Evolutionary conservation across 2,329 filamentous ascomycete genomes (phyloP), one percentile per base, ranked within the genome.

Genomic region (Colletotrichum falcatum): DNA sequence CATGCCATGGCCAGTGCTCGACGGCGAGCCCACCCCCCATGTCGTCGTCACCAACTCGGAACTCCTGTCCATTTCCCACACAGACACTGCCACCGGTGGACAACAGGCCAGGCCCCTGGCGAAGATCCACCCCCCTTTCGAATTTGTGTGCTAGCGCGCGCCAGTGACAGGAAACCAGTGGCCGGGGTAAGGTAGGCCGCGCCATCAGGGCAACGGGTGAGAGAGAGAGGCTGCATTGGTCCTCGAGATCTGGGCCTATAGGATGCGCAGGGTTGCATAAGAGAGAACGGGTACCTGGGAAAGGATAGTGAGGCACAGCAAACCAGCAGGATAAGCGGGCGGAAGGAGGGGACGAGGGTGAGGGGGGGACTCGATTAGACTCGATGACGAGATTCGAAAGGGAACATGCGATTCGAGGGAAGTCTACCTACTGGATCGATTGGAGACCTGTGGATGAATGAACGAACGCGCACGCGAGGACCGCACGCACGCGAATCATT

Each of bases 91-190:
- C 68, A 70, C 68, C 42, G 56, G 62, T 53, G 68, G 67, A 30
- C 67, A 64, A 68, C 68, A 70, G 64, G 64, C 58, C n/a, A 44
- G 51, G 58, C 18, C 65, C 65, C 66, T 65, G 65, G 55, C 28
- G 60, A 58, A 39, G 35, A 70, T 70, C 69, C 69, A 68, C 65
- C 33, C 65, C 33, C 7, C 20, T 44, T 37, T 59, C 33, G 65
- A 70, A 64, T 61, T 70, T 71, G 54, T 33, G 37, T 70, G 54
- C 69, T 71, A 61, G 69, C 65, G 65, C 69, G 65, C 69, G 60
- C 65, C 48, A 65, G 69, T 23, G 9, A 23, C 35, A 54, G 70
- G 42, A 59, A 44, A 28, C 64, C 67, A 70, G 65, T 71, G 55
- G 66, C 11, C 42, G 14, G 28, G 54, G n/a, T n/a, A n/a, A n/a